Evolutionary conservation across 2,329 filamentous ascomycete genomes (phyloP).

Genomic region (Hymenoscyphus fructigenus): DNA sequence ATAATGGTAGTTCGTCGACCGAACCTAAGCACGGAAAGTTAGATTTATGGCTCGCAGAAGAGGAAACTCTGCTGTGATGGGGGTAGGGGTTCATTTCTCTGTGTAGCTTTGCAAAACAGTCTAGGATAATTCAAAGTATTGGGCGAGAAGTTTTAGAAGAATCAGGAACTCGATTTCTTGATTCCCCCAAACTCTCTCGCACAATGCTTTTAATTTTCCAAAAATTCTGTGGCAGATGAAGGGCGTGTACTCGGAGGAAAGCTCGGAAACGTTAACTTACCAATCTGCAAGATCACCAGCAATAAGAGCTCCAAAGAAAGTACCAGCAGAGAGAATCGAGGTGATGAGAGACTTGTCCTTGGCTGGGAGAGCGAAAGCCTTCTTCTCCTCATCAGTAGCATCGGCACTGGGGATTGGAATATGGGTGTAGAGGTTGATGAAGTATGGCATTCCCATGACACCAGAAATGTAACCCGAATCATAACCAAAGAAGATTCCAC

Average conservation of each 20-base stretch:
- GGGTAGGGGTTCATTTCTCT: conserved; percentile 33
- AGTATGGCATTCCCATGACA: conserved; percentile 47
- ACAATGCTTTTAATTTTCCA: too few species aligned
- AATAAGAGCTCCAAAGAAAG: conserved; percentile 78
- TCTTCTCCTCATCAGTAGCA: conserved; percentile 16
- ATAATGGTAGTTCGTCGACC: conserved; percentile 74
- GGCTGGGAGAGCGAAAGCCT: conserved; percentile 41
- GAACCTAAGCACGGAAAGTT: background rate
- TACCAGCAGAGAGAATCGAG: conserved; percentile 67
- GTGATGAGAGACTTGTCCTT: conserved; percentile 38
- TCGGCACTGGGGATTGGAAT: conserved; percentile 23
- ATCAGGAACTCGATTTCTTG: too few species aligned
- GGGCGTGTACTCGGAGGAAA: too few species aligned
- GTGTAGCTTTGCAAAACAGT: too few species aligned
- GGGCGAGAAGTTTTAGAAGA: too few species aligned
- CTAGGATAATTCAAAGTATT: background rate
- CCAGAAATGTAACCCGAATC: conserved; percentile 76
- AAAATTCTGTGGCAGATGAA: too few species aligned
- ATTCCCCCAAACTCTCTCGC: too few species aligned
- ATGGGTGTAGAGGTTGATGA: conserved; percentile 30
- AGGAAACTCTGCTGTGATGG: background rate
- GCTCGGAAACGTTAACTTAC: conserved; percentile 28
- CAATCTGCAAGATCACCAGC: conserved; percentile 75
- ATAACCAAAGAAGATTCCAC: conserved; percentile 61
- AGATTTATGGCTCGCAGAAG: background rate